Percentiles rank a stretch among this genome's conserved stretches.
These are phyloP conservation scores for Gardenia jasminoides DNA, from an alignment of 257 asterid species.

Conservation along the genomic window DNA sequence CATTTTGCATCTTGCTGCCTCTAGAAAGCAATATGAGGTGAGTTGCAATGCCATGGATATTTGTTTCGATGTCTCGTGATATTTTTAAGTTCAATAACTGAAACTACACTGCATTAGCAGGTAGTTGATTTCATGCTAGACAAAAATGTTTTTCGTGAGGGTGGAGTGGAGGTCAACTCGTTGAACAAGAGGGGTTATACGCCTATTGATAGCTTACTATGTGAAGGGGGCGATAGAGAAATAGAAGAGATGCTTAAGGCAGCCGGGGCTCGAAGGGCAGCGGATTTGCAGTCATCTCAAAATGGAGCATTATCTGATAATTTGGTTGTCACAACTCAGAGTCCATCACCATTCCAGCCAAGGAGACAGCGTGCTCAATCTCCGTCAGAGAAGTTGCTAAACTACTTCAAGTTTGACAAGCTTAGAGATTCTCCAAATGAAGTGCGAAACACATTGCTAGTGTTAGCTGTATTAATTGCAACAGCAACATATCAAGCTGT, in stretches of 20 bases:
- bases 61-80: neutral
- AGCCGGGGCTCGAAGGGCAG: slow-evolving; percentile 21
- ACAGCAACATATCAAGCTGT: slow-evolving; percentile 55
- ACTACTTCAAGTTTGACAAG: slow-evolving; percentile 36
- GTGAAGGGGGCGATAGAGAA: slow-evolving; percentile 22
- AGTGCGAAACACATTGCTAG: slow-evolving; percentile 47
- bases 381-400: slow-evolving; percentile 1
- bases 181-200: slow-evolving; percentile 42
- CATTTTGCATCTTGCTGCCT: slow-evolving; percentile 34
- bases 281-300: slow-evolving; percentile 5
- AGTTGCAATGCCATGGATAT: neutral
- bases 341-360: slow-evolving; percentile 6
- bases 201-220: slow-evolving; percentile 36
- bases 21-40: slow-evolving; percentile 50
- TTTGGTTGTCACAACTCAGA: slow-evolving; percentile 12
- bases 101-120: slow-evolving; percentile 18
- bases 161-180: slow-evolving; percentile 36
- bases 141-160: slow-evolving; percentile 17
- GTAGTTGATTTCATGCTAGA: slow-evolving; percentile 41
- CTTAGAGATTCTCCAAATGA: slow-evolving; percentile 37
- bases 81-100: neutral
- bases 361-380: slow-evolving; percentile 1
- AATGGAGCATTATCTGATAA: neutral
- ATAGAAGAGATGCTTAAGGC: slow-evolving; percentile 23
- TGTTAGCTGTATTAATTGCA: slow-evolving; percentile 42